Percentiles rank a stretch among this genome's conserved stretches.
These are phyloP conservation scores for Cercospora sp. DNA, from an alignment of 2,329 filamentous ascomycete genomes.

Conservation along the genomic window DNA sequence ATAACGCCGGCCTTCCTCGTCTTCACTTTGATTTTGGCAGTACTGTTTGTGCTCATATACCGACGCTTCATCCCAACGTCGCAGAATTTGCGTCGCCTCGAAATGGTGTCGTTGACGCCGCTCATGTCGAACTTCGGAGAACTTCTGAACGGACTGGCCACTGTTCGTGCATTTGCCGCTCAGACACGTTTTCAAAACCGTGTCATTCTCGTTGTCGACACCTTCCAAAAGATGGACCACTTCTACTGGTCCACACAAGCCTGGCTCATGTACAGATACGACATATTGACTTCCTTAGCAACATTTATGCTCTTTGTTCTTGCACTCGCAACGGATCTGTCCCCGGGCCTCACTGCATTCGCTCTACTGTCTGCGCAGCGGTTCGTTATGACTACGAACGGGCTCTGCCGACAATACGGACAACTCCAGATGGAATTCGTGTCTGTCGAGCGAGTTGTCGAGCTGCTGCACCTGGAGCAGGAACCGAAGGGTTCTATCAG, in stretches of 20 bases:
- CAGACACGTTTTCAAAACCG: slow-evolving; percentile 77
- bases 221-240: slow-evolving; percentile 92
- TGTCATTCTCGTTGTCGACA: slow-evolving; percentile 78
- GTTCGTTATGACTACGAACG: slow-evolving; percentile 70
- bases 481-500: slow-evolving; percentile 67
- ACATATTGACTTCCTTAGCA: slow-evolving; percentile 68
- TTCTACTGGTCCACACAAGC: slow-evolving; percentile 88
- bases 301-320: slow-evolving; percentile 73
- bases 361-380: slow-evolving; percentile 71
- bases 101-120: slow-evolving; percentile 86
- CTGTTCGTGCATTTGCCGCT: slow-evolving; percentile 79
- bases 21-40: slow-evolving; percentile 68
- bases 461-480: slow-evolving; percentile 75
- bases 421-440: slow-evolving; percentile 90
- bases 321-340: slow-evolving; percentile 72
- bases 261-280: slow-evolving; percentile 82
- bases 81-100: slow-evolving; percentile 77
- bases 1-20: slow-evolving; percentile 75
- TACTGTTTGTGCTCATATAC: slow-evolving; percentile 73
- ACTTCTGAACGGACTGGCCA: slow-evolving; percentile 79
- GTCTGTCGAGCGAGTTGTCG: slow-evolving; percentile 81
- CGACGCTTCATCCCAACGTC: slow-evolving; percentile 76
- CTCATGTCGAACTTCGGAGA: slow-evolving; percentile 92
- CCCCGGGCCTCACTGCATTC: slow-evolving; percentile 79
- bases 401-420: slow-evolving; percentile 76